Evolutionary conservation across 1,139 yeast genomes (phyloP).

Genomic region (Taiozyma sp.): DNA sequence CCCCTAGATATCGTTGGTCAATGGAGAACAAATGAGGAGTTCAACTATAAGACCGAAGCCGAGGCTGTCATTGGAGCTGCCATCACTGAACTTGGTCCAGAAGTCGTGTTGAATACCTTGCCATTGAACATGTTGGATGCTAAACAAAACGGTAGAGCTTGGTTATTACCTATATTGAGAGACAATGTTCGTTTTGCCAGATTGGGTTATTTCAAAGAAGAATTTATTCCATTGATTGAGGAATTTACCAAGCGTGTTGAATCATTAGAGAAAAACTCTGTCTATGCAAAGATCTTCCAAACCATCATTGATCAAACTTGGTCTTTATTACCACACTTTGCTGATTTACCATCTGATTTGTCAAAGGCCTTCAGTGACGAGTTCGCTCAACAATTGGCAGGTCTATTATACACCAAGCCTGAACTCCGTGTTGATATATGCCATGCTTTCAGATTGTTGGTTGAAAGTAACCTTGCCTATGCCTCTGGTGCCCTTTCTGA

Average conservation of each 20-base stretch:
- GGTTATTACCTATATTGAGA: constrained; percentile 91
- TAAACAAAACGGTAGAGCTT: constrained; percentile 74
- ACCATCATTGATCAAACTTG: constrained; percentile 89
- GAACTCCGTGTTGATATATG: constrained; percentile 77
- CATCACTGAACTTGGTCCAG: constrained; percentile 81
- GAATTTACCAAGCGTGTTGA: constrained; percentile 42
- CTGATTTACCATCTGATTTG: constrained; percentile 82
- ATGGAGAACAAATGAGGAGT: constrained; percentile 78
- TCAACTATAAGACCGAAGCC: constrained; percentile 72
- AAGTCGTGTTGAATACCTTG: constrained; percentile 61
- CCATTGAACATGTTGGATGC: constrained; percentile 72
- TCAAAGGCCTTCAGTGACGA: constrained; percentile 57
- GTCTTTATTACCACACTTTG: constrained; percentile 86
- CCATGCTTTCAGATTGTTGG: constrained; percentile 72
- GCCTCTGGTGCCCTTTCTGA: constrained; percentile 53
- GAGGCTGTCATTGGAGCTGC: constrained; percentile 81
- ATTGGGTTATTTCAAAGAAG: constrained; percentile 55
- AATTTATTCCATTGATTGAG: constrained; percentile 65
- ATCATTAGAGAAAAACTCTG: constrained; percentile 42
- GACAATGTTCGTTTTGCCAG: constrained; percentile 76
- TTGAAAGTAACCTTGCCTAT: constrained; percentile 69
- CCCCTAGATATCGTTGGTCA: constrained; percentile 74
- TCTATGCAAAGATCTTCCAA: constrained; percentile 69
- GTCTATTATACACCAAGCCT: constrained; percentile 67
- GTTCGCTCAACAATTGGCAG: constrained; percentile 77